Base-by-base conservation (phyloP, 768 basidiomycete species). In the Leccinellum luteum region DNA sequence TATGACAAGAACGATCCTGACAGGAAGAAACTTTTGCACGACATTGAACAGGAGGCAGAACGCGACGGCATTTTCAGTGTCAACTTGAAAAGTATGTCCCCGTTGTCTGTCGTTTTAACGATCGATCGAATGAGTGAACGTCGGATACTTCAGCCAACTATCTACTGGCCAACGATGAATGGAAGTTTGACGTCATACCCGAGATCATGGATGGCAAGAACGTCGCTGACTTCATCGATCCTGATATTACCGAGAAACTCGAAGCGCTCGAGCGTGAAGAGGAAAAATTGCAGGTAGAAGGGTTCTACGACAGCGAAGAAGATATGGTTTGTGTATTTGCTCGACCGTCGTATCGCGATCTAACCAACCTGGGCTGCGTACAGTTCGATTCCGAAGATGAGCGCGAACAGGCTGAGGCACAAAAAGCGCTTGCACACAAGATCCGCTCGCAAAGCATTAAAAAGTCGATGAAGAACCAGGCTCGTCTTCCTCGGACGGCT, bases 171-270 rank as follows among this genome's bases (percentile, higher is more conserved):
- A 86, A 97, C 69, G 85, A 90, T 35, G 88, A 91, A 45, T 99
- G 97, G 97, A 99, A 97, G 78, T 79, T 85, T 76, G 97, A 99
- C 68, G 80, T 85, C 62, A 89, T 98, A n/a, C 97, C 97, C n/a
- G 97, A 99, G 73, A 92, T 99, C 68, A 86, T 93, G 87, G 86
- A 98, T 64, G 97, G 97, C 76, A 98, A 98, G 83, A 99, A 99
- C 76, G 76, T 98, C 52, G 96, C 95, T 23, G 97, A 99, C 79
- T 99, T 99, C 60, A 91, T 98, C 73, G 96, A 98, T 73, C 90
- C 94, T 21, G 97, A 99, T 68, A 98, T 99, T 59, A 87, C 85
- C 19, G 95, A 95, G 74, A 96, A 94, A 75, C 86, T 99, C 48
- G 96, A 98, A 68, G 96, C 94, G 13, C 85, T 99, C 56, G 96